Conservation (phyloP, 768 basidiomycete genomes). For the Amanita subjunquillea region DNA sequence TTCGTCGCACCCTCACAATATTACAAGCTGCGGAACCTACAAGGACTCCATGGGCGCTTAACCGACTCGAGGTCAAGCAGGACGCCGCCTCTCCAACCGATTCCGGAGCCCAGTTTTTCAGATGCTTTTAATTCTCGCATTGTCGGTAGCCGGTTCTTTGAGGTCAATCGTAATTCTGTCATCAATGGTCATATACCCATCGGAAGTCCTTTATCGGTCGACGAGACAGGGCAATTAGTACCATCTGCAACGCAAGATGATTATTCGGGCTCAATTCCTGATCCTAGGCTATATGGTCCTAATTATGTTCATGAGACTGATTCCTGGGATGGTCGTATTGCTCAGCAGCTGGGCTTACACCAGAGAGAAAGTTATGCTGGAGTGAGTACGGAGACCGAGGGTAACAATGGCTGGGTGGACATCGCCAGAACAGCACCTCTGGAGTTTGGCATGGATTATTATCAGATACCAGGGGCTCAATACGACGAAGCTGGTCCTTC, state of each 20-base stretch:
- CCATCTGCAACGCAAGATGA: constrained; percentile 20
- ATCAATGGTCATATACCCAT: constrained; percentile 50
- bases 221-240: constrained; percentile 39
- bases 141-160: constrained; percentile 62
- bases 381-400: constrained; percentile 12
- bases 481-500: neutral
- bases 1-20: constrained; percentile 75
- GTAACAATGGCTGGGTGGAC: constrained; percentile 51
- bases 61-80: constrained; percentile 26
- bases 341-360: neutral
- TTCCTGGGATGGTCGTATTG: constrained; percentile 18
- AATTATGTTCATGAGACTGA: constrained; percentile 32
- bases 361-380: constrained; percentile 3
- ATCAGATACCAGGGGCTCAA: neutral
- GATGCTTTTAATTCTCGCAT: constrained; percentile 55
- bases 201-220: constrained; percentile 45
- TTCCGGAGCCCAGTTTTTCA: constrained; percentile 29
- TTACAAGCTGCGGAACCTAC: constrained; percentile 60
- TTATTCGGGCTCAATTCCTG: constrained; percentile 30
- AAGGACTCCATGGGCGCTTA: constrained; percentile 51
- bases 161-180: constrained; percentile 52
- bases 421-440: constrained; percentile 35
- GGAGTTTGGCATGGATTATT: constrained; percentile 22
- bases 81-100: constrained; percentile 11
- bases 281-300: constrained; percentile 44